A percentile compares a stretch with the other conserved stretches of the same genome.
Evolutionary conservation across 192 early-diverging fungal genomes (phyloP).

Genomic region (Coemansia sp.): DNA sequence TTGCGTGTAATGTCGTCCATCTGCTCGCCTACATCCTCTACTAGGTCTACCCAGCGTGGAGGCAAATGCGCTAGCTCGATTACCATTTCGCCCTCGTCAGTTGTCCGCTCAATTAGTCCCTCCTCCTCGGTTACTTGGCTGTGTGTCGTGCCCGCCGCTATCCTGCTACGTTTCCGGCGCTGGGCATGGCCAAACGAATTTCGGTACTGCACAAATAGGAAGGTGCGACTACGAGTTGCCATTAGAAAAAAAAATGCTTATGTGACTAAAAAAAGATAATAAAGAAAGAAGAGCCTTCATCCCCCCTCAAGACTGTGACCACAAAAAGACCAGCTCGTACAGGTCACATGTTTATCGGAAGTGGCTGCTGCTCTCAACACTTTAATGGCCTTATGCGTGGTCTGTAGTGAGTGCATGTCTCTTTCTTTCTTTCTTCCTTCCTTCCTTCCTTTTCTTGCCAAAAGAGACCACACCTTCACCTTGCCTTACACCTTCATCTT

Average conservation of each 20-base stretch:
- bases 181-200: constrained; percentile 77
- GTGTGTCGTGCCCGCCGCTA: constrained; percentile 13
- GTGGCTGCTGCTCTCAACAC: background rate
- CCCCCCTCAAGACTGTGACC: background rate
- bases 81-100: constrained; percentile 75
- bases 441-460: background rate
- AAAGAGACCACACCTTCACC: background rate
- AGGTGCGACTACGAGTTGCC: constrained; percentile 88
- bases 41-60: constrained; percentile 92
- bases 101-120: constrained; percentile 60
- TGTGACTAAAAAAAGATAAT: background rate
- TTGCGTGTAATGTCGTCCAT: constrained; percentile 67
- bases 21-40: constrained; percentile 80
- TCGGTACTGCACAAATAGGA: constrained; percentile 91
- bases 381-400: background rate
- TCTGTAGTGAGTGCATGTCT: background rate
- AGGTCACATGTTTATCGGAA: background rate
- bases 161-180: constrained; percentile 48
- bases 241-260: constrained; percentile 33
- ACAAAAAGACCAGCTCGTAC: background rate
- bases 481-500: background rate
- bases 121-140: constrained; percentile 33
- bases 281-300: background rate
- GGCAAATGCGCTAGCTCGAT: constrained; percentile 90
- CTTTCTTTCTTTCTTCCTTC: constrained; percentile 13